Conservation (phyloP, 352 stramenopile genomes). For the Phytophthora macrochlamydospora region DNA sequence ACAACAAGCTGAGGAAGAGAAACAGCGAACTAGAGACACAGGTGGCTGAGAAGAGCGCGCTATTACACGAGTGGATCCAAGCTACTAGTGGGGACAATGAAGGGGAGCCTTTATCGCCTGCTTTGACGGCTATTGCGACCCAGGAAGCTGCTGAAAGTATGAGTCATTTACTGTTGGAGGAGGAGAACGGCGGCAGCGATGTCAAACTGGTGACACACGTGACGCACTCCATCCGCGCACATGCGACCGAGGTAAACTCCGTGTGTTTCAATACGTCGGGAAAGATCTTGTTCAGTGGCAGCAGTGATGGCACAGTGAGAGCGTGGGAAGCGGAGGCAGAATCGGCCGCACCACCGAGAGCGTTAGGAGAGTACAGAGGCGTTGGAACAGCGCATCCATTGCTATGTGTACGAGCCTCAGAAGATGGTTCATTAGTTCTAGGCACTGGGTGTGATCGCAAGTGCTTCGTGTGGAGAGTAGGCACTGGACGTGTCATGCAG, state of each 20-base stretch:
- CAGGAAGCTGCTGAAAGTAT: slow-evolving; percentile 57
- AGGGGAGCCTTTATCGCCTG: slow-evolving; percentile 9
- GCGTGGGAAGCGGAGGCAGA: slow-evolving; percentile 71
- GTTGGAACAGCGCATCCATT: slow-evolving; percentile 81
- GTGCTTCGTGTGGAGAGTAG: slow-evolving; percentile 85
- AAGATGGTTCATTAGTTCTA: slow-evolving; percentile 77
- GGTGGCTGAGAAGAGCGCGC: slow-evolving; percentile 57
- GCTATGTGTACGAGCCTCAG: slow-evolving; percentile 80
- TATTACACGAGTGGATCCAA: slow-evolving; percentile 72
- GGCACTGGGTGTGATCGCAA: slow-evolving; percentile 86
- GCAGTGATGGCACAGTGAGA: slow-evolving; percentile 81
- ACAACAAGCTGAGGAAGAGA: slow-evolving; percentile 39
- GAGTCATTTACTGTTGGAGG: slow-evolving; percentile 46
- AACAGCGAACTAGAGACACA: slow-evolving; percentile 59
- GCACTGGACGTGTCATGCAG: slow-evolving; percentile 80
- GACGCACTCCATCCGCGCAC: slow-evolving; percentile 68
- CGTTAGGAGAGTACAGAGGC: slow-evolving; percentile 77
- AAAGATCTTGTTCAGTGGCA: slow-evolving; percentile 84
- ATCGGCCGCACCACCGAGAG: slow-evolving; percentile 23
- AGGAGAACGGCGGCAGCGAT: slow-evolving; percentile 19
- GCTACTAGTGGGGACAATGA: slow-evolving; percentile 32
- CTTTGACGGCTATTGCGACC: slow-evolving; percentile 28
- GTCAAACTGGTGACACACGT: slow-evolving; percentile 43
- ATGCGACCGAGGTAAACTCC: slow-evolving; percentile 86
- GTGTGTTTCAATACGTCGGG: slow-evolving; percentile 85